Conservation (phyloP, 768 basidiomycete species). For the Dictyophora rubrovolvata region DNA sequence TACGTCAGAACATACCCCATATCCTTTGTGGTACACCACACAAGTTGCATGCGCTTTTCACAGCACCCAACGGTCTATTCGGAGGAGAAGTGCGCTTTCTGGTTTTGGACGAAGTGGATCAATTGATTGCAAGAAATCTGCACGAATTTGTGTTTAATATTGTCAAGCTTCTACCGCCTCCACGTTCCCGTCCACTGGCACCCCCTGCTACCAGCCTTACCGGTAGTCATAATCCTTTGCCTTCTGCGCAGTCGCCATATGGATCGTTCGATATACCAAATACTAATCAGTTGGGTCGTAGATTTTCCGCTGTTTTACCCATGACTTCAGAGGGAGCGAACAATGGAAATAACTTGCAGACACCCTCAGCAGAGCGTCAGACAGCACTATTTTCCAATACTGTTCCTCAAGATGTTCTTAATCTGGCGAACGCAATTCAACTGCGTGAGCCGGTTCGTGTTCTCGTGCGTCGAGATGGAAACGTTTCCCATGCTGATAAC, state of each 20-base stretch:
- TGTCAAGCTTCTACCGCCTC: slow-evolving; percentile 84
- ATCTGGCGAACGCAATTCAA: slow-evolving; percentile 86
- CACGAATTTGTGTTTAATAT: slow-evolving; percentile 93
- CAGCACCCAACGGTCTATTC: slow-evolving; percentile 59
- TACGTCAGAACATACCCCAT: slow-evolving; percentile 90
- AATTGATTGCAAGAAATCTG: slow-evolving; percentile 91
- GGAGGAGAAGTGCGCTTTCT: slow-evolving; percentile 87
- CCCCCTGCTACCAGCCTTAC: slow-evolving; percentile 24
- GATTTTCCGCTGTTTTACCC: slow-evolving; percentile 31
- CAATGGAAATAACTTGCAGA: slow-evolving; percentile 23
- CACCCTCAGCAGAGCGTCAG: slow-evolving; percentile 60
- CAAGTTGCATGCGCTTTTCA: slow-evolving; percentile 88
- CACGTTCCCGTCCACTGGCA: slow-evolving; percentile 53
- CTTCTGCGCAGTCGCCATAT: slow-evolving; percentile 12
- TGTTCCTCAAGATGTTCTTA: slow-evolving; percentile 94
- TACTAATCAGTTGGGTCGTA: slow-evolving; percentile 27
- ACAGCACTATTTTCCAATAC: slow-evolving; percentile 97
- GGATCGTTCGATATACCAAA: slow-evolving; percentile 8
- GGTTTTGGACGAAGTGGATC: slow-evolving; percentile 96
- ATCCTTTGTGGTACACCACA: slow-evolving; percentile 97
- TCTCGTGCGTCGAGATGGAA: slow-evolving; percentile 87
- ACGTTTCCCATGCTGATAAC: slow-evolving; percentile 60
- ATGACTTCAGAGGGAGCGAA: slow-evolving; percentile 26
- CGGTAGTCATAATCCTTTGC: slow-evolving; percentile 23
- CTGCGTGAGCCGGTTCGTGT: slow-evolving; percentile 94